A percentile compares a stretch with the other conserved stretches of the same genome.
Conservation (phyloP, 2,329 filamentous ascomycete species). For the Fusarium globosum region DNA sequence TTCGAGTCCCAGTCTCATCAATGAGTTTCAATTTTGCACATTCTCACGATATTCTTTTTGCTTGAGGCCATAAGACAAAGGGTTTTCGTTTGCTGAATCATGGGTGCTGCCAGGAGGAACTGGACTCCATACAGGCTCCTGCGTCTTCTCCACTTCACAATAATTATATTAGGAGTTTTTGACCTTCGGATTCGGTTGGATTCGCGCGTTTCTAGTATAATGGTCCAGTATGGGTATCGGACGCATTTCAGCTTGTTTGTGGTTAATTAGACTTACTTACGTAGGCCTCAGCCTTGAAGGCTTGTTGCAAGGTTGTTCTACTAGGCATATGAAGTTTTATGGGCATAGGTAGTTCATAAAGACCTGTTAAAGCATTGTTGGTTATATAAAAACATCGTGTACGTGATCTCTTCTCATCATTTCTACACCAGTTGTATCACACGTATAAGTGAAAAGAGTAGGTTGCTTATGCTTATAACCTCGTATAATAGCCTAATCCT, state of each 20-base stretch:
- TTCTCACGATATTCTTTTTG: constrained; percentile 11
- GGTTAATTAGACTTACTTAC: constrained; percentile 5
- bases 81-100: background rate
- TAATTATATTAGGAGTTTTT: constrained; percentile 29
- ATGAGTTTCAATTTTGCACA: constrained; percentile 25
- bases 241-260: background rate
- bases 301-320: background rate
- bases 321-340: background rate
- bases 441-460: background rate
- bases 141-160: background rate
- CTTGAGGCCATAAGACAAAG: background rate
- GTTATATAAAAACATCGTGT: accelerated
- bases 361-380: no score
- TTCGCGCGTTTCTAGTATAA: constrained; percentile 7
- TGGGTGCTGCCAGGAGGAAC: background rate
- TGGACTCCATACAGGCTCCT: background rate
- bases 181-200: constrained; percentile 7
- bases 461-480: background rate
- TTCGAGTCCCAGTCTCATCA: constrained; percentile 45
- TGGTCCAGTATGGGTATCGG: constrained; percentile 7
- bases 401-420: background rate
- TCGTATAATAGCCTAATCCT: background rate
- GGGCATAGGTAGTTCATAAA: background rate
- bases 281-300: background rate
- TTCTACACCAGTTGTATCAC: background rate